A percentile compares a stretch with the other conserved stretches of the same genome.
Evolutionary conservation across 352 stramenopile genomes (phyloP).

Genomic region (Aphanomyces cochlioides): DNA sequence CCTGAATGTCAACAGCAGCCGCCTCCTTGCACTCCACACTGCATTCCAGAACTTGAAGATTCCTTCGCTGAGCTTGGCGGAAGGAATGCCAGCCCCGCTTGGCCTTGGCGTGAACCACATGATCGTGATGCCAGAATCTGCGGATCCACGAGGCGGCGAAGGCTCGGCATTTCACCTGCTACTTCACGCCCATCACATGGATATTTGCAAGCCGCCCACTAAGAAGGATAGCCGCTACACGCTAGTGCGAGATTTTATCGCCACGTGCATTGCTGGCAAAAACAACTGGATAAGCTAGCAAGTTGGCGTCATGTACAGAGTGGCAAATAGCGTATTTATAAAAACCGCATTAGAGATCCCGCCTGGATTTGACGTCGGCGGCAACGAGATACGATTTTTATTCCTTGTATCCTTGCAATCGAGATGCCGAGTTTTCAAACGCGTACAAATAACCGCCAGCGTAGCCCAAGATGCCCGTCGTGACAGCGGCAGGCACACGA

Average conservation of each 20-base stretch:
- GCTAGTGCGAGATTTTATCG: constrained; percentile 29
- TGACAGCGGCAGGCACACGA: constrained; percentile 56
- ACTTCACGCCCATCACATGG: constrained; percentile 72
- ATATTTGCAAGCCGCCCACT: constrained; percentile 79
- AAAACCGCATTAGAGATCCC: background rate
- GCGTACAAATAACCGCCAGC: constrained; percentile 73
- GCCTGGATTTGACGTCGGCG: too few species aligned
- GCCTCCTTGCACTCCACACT: constrained; percentile 62
- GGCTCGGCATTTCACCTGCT: constrained; percentile 65
- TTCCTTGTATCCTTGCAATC: constrained; percentile 64
- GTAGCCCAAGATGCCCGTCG: constrained; percentile 69
- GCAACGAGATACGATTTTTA: background rate
- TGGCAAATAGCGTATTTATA: background rate
- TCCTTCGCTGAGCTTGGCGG: constrained; percentile 67
- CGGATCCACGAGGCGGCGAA: constrained; percentile 44
- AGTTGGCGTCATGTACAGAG: background rate
- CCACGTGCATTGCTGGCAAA: background rate
- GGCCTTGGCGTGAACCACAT: constrained; percentile 67
- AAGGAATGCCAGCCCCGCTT: constrained; percentile 55
- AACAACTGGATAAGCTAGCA: constrained; percentile 6
- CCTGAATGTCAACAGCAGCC: constrained; percentile 45
- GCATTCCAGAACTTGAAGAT: constrained; percentile 61
- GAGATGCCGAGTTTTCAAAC: constrained; percentile 78
- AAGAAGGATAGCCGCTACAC: constrained; percentile 60
- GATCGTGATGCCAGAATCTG: constrained; percentile 71